Base-by-base conservation (phyloP, 2,329 filamentous ascomycete species). In the Penicillium sp. region DNA sequence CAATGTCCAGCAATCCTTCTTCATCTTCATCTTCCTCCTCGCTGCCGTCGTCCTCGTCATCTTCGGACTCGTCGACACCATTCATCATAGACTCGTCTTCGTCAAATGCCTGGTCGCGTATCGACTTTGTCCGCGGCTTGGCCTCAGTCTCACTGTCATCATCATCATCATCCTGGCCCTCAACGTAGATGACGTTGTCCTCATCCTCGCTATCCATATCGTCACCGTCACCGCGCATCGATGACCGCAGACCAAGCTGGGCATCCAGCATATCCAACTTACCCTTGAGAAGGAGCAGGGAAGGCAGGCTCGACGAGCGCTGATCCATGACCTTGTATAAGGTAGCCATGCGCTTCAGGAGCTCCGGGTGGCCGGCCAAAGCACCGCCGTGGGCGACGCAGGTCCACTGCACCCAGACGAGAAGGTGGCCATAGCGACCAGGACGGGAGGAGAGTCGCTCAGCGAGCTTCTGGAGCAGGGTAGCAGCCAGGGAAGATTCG, bases 321-420 rank as follows among this genome's bases (percentile, higher is more conserved):
- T 95, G 90, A 56, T 91, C 87, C 53, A 97, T 82, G 16, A 97
- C 92, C 67, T 88, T 87, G 71, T 92, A 89, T 48, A 99, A 79
- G 36, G 88, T 86, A 43, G 83, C 80, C 53, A 99, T 81, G 67
- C 87, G 86, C 66, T 86, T 85, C 61, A 94, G 81, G 33, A 96
- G 80, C 57, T 92, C 87, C n/a, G 89, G 85, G 69, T 95, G 90
- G 28, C 87, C 87, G 10, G 92, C 90, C 45, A 99, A 79, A 47
- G 92, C 92, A 58, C 92, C 94, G 60, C 94, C 94, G 68, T 99
- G 94, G 1, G 89, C 87, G 30, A 96, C 85, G 48, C 96, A 82
- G 1, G 90, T 92, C 90, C 91, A 96, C 73, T 96, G 92, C 39
- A 97, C 88, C 92, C 94, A 99, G 14, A 88, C 84, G 81, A 96